phyloP scores from a whole-genome alignment of 1,139 yeast species.

The Sugiyamaella japonica region DNA sequence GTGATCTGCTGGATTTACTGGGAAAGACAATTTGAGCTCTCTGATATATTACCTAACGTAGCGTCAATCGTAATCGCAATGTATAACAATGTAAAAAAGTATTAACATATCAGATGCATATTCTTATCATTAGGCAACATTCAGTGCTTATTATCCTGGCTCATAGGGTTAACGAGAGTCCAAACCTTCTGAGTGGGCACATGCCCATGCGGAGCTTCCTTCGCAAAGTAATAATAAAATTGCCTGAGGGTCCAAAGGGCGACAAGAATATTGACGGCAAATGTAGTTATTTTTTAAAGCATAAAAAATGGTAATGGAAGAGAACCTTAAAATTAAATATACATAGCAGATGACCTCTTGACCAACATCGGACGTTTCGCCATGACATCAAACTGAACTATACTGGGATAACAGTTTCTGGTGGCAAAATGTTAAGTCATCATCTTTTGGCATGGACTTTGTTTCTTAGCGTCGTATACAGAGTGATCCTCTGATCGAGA shows the following conservation, averaged over 20 bases:
- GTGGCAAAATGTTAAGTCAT: neutral
- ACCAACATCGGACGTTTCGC: neutral
- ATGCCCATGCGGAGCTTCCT: neutral
- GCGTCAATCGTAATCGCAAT: neutral
- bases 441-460: neutral
- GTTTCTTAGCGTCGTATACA: too few species aligned
- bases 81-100: too few species aligned
- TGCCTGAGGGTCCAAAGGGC: neutral
- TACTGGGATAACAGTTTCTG: neutral
- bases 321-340: neutral
- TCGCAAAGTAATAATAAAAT: neutral
- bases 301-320: neutral
- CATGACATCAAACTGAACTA: neutral
- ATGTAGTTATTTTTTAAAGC: neutral
- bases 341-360: neutral
- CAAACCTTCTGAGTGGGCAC: too few species aligned
- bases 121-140: neutral
- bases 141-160: neutral
- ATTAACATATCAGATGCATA: neutral
- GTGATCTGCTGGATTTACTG: slow-evolving; percentile 1
- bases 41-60: neutral
- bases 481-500: too few species aligned
- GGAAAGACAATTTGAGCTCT: slow-evolving; percentile 7
- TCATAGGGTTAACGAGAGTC: neutral
- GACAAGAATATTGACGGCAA: neutral